These are phyloP conservation scores for Pyrenophora tritici-repentis DNA, from an alignment of 2,329 filamentous ascomycete species.

Conservation along the genomic window DNA sequence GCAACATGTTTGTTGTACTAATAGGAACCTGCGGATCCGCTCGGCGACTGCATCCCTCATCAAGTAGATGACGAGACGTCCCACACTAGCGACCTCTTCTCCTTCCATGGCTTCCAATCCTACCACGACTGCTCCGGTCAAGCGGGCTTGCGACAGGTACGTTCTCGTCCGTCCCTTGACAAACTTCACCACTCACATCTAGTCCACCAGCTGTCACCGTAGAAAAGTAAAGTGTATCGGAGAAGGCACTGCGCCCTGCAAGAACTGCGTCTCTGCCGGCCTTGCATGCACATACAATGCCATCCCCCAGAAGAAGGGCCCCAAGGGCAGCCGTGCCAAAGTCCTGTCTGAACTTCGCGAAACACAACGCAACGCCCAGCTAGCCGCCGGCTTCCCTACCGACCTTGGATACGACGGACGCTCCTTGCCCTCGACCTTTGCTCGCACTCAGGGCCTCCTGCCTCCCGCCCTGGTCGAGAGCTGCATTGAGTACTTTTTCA, in stretches of 20 bases:
- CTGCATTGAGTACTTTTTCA: conserved; percentile 66
- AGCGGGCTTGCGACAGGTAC: conserved; percentile 51
- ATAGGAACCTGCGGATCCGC: conserved; percentile 37
- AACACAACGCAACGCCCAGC: conserved; percentile 54
- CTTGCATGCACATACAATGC: conserved; percentile 68
- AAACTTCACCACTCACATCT: too few species aligned
- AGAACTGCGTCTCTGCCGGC: conserved; percentile 64
- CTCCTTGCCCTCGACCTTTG: conserved; percentile 50
- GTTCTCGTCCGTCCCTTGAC: conserved; percentile 22
- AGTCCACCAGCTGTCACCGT: conserved; percentile 51
- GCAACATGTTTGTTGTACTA: conserved; percentile 38
- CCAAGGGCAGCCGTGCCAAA: conserved; percentile 65
- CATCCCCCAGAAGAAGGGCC: conserved; percentile 67
- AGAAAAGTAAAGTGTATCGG: conserved; percentile 59
- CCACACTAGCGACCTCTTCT: conserved; percentile 24
- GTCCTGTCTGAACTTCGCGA: conserved; percentile 66
- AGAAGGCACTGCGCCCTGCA: conserved; percentile 59
- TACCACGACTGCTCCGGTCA: conserved; percentile 45
- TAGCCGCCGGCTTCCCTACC: conserved; percentile 49
- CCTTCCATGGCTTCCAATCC: conserved; percentile 38
- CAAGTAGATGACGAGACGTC: conserved; percentile 29
- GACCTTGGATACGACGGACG: conserved; percentile 48
- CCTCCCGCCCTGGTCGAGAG: conserved; percentile 55
- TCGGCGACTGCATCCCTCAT: conserved; percentile 28
- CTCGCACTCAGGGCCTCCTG: conserved; percentile 56